Conservation (phyloP, 2,329 filamentous ascomycete species). For the Dactylellina leptospora region DNA sequence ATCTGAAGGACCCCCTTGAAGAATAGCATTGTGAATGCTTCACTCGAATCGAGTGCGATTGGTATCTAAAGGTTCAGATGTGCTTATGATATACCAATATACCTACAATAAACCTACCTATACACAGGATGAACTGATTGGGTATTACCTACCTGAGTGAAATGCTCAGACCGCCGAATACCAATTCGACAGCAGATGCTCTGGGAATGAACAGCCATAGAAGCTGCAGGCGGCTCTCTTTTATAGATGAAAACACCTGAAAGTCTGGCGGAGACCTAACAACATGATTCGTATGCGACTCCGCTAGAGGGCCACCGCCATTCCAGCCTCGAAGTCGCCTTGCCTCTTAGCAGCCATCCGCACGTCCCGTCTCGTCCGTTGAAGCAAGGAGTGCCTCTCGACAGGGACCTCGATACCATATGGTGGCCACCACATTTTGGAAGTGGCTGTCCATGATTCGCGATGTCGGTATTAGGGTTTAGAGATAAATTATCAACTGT, state of each 20-base stretch:
- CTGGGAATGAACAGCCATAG: not conserved
- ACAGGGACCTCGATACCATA: not conserved
- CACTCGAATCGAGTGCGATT: not conserved
- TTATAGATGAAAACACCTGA: conserved; percentile 1
- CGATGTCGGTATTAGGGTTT: not conserved
- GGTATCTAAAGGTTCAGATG: not conserved
- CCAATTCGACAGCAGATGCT: too few relatives aligned
- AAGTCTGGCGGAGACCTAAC: too few relatives aligned
- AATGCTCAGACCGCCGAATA: too few relatives aligned
- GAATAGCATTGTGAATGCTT: conserved; percentile 15
- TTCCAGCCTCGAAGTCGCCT: not conserved
- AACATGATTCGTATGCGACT: too few relatives aligned
- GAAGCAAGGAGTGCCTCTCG: not conserved
- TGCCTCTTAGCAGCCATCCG: not conserved
- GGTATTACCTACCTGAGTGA: not conserved
- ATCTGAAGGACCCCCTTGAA: conserved; percentile 16
- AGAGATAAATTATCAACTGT: too few relatives aligned
- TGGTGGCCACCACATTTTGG: not conserved
- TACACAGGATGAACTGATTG: not conserved
- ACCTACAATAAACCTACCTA: too few relatives aligned
- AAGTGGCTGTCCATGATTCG: too few relatives aligned
- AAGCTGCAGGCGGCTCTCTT: not conserved
- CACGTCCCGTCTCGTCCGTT: not conserved
- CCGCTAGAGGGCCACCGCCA: not conserved
- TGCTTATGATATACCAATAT: conserved; percentile 7